These are phyloP conservation scores for Hippophae tibetana DNA, from an alignment of 306 rosid species.

Conservation along the genomic window DNA sequence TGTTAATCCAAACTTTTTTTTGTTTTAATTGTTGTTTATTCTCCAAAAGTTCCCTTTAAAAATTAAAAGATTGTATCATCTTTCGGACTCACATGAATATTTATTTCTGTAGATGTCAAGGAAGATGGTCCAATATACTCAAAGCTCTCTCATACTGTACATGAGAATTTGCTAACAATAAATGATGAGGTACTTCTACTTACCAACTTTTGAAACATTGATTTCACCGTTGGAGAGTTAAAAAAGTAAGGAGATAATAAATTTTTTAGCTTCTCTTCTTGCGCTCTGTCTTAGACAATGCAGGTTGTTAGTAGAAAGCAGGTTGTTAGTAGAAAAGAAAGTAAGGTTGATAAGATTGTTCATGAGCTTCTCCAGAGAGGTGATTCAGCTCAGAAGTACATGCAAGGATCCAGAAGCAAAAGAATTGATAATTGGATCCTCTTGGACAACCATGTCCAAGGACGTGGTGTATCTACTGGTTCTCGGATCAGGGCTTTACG, in stretches of 20 bases:
- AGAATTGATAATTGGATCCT: constrained; percentile 61
- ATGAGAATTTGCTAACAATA: constrained; percentile 45
- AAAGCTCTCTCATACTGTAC: constrained; percentile 36
- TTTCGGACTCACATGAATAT: too few relatives aligned
- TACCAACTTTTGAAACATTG: background rate
- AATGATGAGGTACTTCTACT: constrained; percentile 33
- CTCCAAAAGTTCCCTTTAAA: too few relatives aligned
- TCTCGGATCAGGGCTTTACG: constrained; percentile 45
- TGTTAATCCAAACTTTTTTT: too few relatives aligned
- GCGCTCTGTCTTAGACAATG: constrained; percentile 15
- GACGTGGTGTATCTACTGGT: constrained; percentile 25
- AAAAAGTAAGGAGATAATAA: constrained; percentile 6
- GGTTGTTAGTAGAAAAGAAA: constrained; percentile 39
- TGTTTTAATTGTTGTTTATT: too few relatives aligned
- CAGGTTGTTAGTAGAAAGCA: constrained; percentile 47
- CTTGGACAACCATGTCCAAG: constrained; percentile 62
- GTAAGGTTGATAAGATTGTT: constrained; percentile 40
- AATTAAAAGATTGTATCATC: too few relatives aligned
- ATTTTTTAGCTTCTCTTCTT: constrained; percentile 2
- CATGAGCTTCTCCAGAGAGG: constrained; percentile 60
- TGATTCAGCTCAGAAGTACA: constrained; percentile 54
- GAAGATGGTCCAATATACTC: constrained; percentile 42
- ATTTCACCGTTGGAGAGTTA: background rate
- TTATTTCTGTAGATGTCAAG: constrained; percentile 36
- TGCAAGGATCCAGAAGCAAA: constrained; percentile 60